Evolutionary conservation across 208 protist genomes (phyloP).

Genomic region (Crithidia brevicula): DNA sequence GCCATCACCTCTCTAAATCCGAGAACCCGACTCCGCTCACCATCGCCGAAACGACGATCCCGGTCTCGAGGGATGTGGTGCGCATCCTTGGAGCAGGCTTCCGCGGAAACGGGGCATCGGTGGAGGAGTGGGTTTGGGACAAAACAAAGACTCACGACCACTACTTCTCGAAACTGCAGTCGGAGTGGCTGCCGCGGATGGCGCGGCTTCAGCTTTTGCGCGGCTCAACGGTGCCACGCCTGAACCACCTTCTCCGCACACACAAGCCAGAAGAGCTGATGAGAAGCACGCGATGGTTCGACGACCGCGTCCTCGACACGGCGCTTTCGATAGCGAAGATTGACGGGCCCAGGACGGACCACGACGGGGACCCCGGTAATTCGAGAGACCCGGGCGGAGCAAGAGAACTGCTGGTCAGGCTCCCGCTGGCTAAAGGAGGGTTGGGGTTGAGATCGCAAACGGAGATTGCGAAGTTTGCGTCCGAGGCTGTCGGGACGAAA

Average conservation of each 20-base stretch:
- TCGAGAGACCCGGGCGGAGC: not conserved
- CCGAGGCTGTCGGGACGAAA: not conserved
- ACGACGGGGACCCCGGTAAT: not conserved
- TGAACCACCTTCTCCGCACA: not conserved
- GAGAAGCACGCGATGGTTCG: not conserved
- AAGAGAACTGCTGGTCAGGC: not conserved
- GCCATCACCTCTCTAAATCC: slow-evolving; percentile 11
- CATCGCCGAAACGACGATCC: not conserved
- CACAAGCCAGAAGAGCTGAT: not conserved
- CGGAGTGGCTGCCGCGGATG: not conserved
- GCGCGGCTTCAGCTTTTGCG: not conserved
- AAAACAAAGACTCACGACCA: not conserved
- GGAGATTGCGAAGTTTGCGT: not conserved
- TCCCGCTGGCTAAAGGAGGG: not conserved
- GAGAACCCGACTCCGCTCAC: not conserved
- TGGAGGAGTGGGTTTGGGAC: not conserved
- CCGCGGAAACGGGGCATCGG: not conserved
- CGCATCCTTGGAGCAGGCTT: not conserved
- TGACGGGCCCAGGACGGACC: not conserved
- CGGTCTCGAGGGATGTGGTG: not conserved
- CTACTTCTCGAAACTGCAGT: not conserved
- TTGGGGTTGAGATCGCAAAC: not conserved
- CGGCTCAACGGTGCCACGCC: not conserved
- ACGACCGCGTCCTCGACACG: not conserved
- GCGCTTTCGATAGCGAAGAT: not conserved